A percentile compares a stretch with the other conserved stretches of the same genome.
Conservation (phyloP, 2,329 filamentous ascomycete species). For the Alternaria sp. region DNA sequence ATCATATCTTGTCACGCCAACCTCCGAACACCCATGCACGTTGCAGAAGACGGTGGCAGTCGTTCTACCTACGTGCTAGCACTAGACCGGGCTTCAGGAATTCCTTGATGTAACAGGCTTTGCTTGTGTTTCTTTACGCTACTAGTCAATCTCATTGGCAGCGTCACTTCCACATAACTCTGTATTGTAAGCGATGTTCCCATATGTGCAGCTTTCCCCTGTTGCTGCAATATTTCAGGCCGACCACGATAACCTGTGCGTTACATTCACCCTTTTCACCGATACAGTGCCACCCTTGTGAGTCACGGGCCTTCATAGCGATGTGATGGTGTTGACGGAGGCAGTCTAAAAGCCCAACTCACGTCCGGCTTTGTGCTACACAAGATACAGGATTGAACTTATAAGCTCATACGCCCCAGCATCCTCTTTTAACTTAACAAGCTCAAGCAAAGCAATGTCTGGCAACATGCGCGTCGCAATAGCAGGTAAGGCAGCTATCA, state of each 20-base stretch:
- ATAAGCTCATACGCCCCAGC: neutral
- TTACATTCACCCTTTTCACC: slow-evolving; percentile 30
- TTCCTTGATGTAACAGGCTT: slow-evolving; percentile 5
- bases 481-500: slow-evolving; percentile 42
- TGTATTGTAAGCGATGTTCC: slow-evolving; percentile 9
- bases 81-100: slow-evolving; percentile 14
- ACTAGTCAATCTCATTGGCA: slow-evolving; percentile 26
- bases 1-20: slow-evolving; percentile 6
- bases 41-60: slow-evolving; percentile 32
- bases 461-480: slow-evolving; percentile 66
- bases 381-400: slow-evolving; percentile 3
- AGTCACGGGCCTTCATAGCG: slow-evolving; percentile 35
- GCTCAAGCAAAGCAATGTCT: slow-evolving; percentile 21
- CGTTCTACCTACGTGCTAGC: slow-evolving; percentile 10
- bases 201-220: neutral
- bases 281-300: slow-evolving; percentile 26
- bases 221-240: slow-evolving; percentile 2
- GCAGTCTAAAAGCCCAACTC: slow-evolving; percentile 6
- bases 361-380: slow-evolving; percentile 2
- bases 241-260: slow-evolving; percentile 16
- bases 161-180: slow-evolving; percentile 4
- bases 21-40: slow-evolving; percentile 20
- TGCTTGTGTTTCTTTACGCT: slow-evolving; percentile 14
- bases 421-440: neutral
- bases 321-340: slow-evolving; percentile 14